A percentile compares a stretch with the other conserved stretches of the same genome.
Evolutionary conservation across 768 basidiomycete genomes (phyloP).

Genomic region (Hericium erinaceus): DNA sequence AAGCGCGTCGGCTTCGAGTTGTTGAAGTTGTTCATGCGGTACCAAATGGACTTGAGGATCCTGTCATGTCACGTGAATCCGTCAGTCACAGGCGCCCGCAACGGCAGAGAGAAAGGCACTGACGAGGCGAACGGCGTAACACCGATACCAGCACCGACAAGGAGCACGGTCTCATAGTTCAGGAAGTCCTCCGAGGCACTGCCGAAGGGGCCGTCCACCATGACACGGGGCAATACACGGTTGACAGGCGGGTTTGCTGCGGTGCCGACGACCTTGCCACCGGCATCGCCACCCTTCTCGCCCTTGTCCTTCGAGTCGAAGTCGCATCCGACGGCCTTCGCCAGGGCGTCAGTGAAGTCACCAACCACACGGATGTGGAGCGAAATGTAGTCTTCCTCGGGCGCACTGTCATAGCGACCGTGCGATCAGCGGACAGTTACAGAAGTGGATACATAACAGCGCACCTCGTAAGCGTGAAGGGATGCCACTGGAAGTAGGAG

Average conservation of each 20-base stretch:
- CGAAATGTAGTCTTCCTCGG: constrained; percentile 92
- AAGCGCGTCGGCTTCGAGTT: constrained; percentile 68
- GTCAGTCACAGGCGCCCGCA: neutral
- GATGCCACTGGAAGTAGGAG: constrained; percentile 95
- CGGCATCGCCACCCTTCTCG: constrained; percentile 33
- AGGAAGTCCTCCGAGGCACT: constrained; percentile 86
- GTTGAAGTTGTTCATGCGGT: constrained; percentile 87
- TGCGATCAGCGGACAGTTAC: constrained; percentile 1
- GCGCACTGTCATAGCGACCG: constrained; percentile 46
- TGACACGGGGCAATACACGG: constrained; percentile 76
- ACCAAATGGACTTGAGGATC: constrained; percentile 89
- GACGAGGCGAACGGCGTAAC: constrained; percentile 95
- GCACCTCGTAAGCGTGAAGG: constrained; percentile 86
- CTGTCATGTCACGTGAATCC: constrained; percentile 24
- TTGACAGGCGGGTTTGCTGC: constrained; percentile 51
- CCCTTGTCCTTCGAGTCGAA: constrained; percentile 49
- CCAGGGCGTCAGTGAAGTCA: constrained; percentile 80
- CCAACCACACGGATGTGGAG: constrained; percentile 91
- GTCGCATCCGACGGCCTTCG: constrained; percentile 77
- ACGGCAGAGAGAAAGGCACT: constrained; percentile 28
- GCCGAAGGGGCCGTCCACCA: constrained; percentile 96
- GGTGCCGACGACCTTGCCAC: constrained; percentile 55
- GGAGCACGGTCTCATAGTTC: constrained; percentile 80
- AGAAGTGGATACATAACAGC: constrained; percentile 7
- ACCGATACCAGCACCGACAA: constrained; percentile 93